A percentile compares a stretch with the other conserved stretches of the same genome.
Conservation (phyloP, 163 green algal species). For the Chloroidium sp. region DNA sequence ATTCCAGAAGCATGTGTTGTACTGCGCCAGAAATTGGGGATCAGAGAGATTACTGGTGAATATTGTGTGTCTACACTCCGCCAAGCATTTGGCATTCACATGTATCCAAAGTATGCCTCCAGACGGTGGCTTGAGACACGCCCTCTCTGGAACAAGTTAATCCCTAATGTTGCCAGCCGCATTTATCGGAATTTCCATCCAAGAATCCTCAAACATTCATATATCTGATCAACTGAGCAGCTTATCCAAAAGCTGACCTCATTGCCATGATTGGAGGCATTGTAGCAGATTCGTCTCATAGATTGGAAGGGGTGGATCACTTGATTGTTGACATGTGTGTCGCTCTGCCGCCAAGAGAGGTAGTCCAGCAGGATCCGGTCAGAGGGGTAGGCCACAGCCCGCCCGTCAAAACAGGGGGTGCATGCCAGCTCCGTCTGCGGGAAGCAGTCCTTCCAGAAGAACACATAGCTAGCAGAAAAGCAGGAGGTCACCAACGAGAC, state of each 20-base stretch:
- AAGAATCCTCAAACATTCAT: too few relatives aligned
- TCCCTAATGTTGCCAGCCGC: too few relatives aligned
- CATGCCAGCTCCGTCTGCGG: conserved; percentile 34
- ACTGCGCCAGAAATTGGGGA: conserved; percentile 45
- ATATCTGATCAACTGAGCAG: too few relatives aligned
- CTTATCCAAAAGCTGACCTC: too few relatives aligned
- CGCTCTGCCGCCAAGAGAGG: conserved; percentile 84
- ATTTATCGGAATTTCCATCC: too few relatives aligned
- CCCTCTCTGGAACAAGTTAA: too few relatives aligned
- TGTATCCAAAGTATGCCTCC: too few relatives aligned
- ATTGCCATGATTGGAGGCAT: too few relatives aligned
- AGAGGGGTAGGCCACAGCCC: conserved; percentile 80
- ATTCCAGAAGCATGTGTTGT: conserved; percentile 94
- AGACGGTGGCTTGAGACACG: too few relatives aligned
- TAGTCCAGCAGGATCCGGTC: conserved; percentile 74
- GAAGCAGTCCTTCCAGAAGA: conserved; percentile 59
- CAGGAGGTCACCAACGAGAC: conserved; percentile 74
- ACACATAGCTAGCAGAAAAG: conserved; percentile 80
- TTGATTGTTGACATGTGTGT: conserved; percentile 95
- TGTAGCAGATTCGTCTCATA: too few relatives aligned
- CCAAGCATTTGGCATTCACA: too few relatives aligned
- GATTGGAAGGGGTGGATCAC: conserved; percentile 12
- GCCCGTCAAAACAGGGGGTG: conserved; percentile 81
- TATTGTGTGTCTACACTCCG: background rate
- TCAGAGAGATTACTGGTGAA: background rate